Evolutionary conservation across 306 rosid species (phyloP), one percentile per base, ranked within the genome.

Genomic region (Quercus engelmannii): DNA sequence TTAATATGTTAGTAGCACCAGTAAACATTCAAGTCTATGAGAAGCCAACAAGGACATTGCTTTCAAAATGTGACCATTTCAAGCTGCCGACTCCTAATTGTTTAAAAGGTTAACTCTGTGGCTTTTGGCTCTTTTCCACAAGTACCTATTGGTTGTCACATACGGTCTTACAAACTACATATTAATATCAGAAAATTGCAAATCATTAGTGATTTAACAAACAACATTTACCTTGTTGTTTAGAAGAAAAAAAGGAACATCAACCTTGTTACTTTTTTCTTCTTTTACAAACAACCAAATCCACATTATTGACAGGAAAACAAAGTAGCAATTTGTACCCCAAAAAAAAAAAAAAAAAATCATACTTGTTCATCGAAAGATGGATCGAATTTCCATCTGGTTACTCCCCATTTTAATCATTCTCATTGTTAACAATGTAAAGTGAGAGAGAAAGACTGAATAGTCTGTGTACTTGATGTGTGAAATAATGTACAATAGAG

Each of bases 81-180:
- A 84, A 85, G 71, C 63, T 38, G 94, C 97, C 94, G 94, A 90
- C 90, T 43, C 15, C 71, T 46, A 73, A 46, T 64, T 38, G 13
- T 56, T 76, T n/a, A 14, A 70, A 17, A 73, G 54, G 15, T 46
- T 72, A 55, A 38, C 35, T 62, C 70, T 76, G n/a, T 54, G 78
- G 71, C 89, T 73, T 75, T 77, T 85, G 84, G 87, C 90, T 83
- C 78, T 49, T 80, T 82, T 81, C 58, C 73, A 63, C 14, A 10
- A 55, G 14, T 71, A 75, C 54, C 65, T 46, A 65, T 7, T 30
- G 52, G 65, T 69, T 77, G 49, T 57, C 11, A 33, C 74, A 59
- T 76, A 17, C 30, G 68, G 58, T 52, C 33, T 5, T 46, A 56
- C 78, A 69, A 58, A 73, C 21, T 5, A 26, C 72, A 33, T 18